Evolutionary conservation across 257 asterid species (phyloP), one percentile per base, ranked within the genome.

Genomic region (Petunia axillaris): DNA sequence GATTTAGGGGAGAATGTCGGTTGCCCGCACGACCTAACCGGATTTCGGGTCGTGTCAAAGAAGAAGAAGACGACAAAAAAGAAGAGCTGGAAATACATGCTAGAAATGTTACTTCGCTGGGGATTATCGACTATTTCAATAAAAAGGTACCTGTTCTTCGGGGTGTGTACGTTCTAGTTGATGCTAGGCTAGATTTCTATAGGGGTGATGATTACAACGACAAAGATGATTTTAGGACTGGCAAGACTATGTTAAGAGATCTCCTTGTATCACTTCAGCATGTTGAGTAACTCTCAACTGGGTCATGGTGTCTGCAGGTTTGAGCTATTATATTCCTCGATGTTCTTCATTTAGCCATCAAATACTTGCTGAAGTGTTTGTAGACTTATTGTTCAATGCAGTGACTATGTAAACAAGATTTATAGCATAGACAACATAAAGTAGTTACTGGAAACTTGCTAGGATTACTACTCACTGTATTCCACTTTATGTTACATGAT

Each of bases 291-390:
- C 76, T 46, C 16, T 70, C 76, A 1, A 10, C 46, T 46, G 76
- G 58, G 41, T 8, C 76, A 70, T 70, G 76, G 76, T 70, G 76
- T 25, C 58, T 70, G 59, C 76, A 44, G 76, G 76, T 70, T 70
- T 46, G 59, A 70, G 4, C 52, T 14, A 64, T 25, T 25, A 25
- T 25, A 25, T 25, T 25, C 41, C 6, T 52, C 74, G 44, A 40
- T 58, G 9, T 70, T 16, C 58, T 70, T 70, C 57, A 44, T 70
- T 37, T 25, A 9, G 58, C 46, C 58, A 46, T 46, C 8, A 46
- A 36, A 46, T 44, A 70, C 46, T 64, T 48, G 54, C 54, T 8
- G 9, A 9, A 59, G 37, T 40, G 74, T 40, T 66, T 66, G 8
- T 40, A 66, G 25, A 25, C 25, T 25, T 25, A 25, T 25, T 25